Evolutionary conservation across 139 green algal genomes (phyloP), one percentile per base, ranked within the genome.

Genomic region (Coelastrella sp.): DNA sequence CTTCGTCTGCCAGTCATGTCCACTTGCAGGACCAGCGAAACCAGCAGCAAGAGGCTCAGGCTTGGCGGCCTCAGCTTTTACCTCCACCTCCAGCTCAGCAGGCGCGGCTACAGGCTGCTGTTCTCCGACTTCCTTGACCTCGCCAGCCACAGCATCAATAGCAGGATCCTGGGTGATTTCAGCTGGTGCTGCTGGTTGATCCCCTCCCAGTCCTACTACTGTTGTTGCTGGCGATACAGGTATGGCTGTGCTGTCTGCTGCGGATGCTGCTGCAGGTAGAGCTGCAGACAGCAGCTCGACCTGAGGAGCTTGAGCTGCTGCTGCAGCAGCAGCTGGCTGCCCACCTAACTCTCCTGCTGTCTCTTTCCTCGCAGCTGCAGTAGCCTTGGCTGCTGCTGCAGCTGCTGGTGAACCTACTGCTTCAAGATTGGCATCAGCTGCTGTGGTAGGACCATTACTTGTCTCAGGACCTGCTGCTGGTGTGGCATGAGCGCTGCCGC

Each of bases 371-470:
- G 15, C 9, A 22, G 80, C 14, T 6, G 19, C 80, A 75, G 22
- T 24, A 25, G 11, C 81, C 15, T 24, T 61, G 35, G 15, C 65
- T 25, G 1, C 0, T 25, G 70, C 61, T 65, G 70, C 73, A 85
- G n/a, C 73, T 90, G 86, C 58, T 85, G 78, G 27, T 63, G 82
- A 0, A 56, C 20, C 22, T 70, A 56, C 60, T 84, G 91, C 85
- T 4, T 24, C 20, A 81, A 7, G 22, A 81, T 1, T 19, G 11
- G 83, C n/a, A 70, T 49, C 80, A 70, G 22, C 80, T 72, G 80
- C 17, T 72, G 74, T 25, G 9, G 74, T 24, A 58, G 74, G 22
- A n/a, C 22, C 74, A 59, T 3, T 17, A 58, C 74, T 24, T 20
- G 9, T 81, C 9, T 24, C 74, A 19, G 24, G 11, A 6, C 12